Base-by-base conservation (phyloP, 2,329 filamentous ascomycete species). In the Colletotrichum tanaceti region DNA sequence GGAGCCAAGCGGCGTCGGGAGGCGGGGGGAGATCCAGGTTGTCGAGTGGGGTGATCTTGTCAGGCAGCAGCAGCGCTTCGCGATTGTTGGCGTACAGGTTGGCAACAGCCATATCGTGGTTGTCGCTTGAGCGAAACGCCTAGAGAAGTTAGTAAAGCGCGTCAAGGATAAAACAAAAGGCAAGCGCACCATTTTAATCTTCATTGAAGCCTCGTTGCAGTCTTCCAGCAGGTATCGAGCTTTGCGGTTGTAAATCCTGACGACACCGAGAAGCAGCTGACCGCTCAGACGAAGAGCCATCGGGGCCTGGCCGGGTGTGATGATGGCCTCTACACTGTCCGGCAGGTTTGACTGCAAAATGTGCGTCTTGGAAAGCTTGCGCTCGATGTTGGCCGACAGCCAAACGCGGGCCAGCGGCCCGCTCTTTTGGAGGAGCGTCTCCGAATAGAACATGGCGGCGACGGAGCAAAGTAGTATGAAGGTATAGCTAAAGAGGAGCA, bases 331-430 rank as follows among this genome's bases (percentile, higher is more conserved):
- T 72, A 99, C 94, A 80, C 94, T 97, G 82, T 94, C 93, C 75
- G 95, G 92, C 74, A 99, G 92, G 82, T 97, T 97, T 68, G 94
- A 95, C 78, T 97, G 93, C 72, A 99, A 80, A 73, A 98, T 96
- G 76, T 98, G 94, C 72, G 93, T 94, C 83, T 99, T 99, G 74
- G 94, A 97, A 70, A 99, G 90, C 84, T 98, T 99, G 85, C 95
- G 94, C 87, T 98, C 96, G 72, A 98, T 87, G 81, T 98, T 99
- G 84, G 96, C 94, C 39, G 96, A 97, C 71, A 98, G 89, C 96
- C 96, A 99, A 83, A 98, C 94, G 78, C 94, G 93, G 82, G 96
- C 96, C 85, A 99, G 83, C 77, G 96, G 95, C 85, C 96, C 96
- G 75, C 93, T 97, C 90, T 97, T 97, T 79, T 94, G 94, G 75